A percentile compares a stretch with the other conserved stretches of the same genome.
These are phyloP conservation scores for Pulveroboletus ravenelii DNA, from an alignment of 768 basidiomycete species.

Conservation along the genomic window DNA sequence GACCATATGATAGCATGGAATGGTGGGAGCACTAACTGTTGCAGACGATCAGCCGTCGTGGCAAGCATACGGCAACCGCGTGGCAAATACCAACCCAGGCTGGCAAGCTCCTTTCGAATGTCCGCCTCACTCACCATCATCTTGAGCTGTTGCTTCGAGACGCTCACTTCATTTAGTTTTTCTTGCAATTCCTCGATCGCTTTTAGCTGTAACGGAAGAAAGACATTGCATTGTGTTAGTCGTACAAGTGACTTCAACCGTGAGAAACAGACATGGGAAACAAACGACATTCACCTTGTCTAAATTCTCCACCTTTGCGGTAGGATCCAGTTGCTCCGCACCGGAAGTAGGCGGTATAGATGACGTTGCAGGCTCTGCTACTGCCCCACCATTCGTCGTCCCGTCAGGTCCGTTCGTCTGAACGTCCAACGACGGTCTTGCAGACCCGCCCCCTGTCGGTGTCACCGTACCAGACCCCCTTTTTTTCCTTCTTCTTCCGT, in stretches of 20 bases:
- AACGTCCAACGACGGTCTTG: constrained; percentile 36
- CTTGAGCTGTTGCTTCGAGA: constrained; percentile 91
- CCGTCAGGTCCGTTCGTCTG: constrained; percentile 23
- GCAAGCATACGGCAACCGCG: background rate
- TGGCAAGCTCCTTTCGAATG: constrained; percentile 73
- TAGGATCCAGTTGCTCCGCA: constrained; percentile 63
- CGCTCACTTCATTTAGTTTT: constrained; percentile 86
- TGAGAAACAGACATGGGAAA: background rate
- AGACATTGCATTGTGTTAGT: background rate
- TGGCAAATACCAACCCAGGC: constrained; percentile 13
- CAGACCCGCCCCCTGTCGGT: constrained; percentile 23
- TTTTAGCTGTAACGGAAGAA: constrained; percentile 58
- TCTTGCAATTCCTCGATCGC: constrained; percentile 99
- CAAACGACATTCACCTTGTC: constrained; percentile 60
- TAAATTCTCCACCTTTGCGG: constrained; percentile 85
- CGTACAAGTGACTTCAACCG: background rate
- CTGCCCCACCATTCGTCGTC: constrained; percentile 16
- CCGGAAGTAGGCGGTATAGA: constrained; percentile 52
- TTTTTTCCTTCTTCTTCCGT: constrained; percentile 52
- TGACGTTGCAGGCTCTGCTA: background rate
- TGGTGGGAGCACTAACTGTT: background rate
- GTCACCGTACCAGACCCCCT: constrained; percentile 34
- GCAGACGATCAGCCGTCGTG: background rate
- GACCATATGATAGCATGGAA: background rate
- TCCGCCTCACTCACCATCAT: constrained; percentile 92